phyloP scores from a whole-genome alignment of 805 yeast species.

The Ogataea pini region DNA sequence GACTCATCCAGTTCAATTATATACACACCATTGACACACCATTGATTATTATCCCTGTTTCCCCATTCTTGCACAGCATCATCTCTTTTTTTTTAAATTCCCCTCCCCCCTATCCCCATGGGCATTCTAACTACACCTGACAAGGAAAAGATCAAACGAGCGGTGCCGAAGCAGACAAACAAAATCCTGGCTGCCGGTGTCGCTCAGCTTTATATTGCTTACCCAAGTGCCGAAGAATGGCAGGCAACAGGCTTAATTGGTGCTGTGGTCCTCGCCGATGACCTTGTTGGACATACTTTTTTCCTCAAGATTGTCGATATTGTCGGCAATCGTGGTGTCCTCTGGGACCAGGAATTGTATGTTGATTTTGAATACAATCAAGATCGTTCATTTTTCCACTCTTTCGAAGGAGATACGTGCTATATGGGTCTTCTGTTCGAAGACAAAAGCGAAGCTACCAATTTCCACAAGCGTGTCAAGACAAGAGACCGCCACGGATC shows the following conservation, averaged over 20 bases:
- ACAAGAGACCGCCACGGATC: constrained; percentile 81
- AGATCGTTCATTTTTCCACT: constrained; percentile 92
- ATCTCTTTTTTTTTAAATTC: no score
- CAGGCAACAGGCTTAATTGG: constrained; percentile 86
- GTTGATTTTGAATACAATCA: constrained; percentile 87
- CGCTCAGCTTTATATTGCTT: constrained; percentile 85
- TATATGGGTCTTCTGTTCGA: constrained; percentile 85
- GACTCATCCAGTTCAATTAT: background rate
- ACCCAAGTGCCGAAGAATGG: constrained; percentile 84
- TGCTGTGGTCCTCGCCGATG: constrained; percentile 85
- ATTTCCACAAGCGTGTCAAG: constrained; percentile 76
- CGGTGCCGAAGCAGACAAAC: constrained; percentile 83
- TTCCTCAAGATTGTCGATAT: constrained; percentile 89
- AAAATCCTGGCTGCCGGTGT: constrained; percentile 89
- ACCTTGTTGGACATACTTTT: constrained; percentile 90
- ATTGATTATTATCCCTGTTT: no score
- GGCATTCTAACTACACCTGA: constrained; percentile 52
- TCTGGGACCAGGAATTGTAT: constrained; percentile 97
- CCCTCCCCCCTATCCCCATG: constrained; percentile 5
- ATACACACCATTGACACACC: no score
- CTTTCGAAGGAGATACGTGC: constrained; percentile 92
- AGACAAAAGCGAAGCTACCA: constrained; percentile 84
- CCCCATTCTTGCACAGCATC: background rate
- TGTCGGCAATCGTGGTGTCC: constrained; percentile 75
- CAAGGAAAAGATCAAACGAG: constrained; percentile 86